Evolutionary conservation across 2,329 filamentous ascomycete species (phyloP).

Genomic region (Sphaerostilbella broomeana): DNA sequence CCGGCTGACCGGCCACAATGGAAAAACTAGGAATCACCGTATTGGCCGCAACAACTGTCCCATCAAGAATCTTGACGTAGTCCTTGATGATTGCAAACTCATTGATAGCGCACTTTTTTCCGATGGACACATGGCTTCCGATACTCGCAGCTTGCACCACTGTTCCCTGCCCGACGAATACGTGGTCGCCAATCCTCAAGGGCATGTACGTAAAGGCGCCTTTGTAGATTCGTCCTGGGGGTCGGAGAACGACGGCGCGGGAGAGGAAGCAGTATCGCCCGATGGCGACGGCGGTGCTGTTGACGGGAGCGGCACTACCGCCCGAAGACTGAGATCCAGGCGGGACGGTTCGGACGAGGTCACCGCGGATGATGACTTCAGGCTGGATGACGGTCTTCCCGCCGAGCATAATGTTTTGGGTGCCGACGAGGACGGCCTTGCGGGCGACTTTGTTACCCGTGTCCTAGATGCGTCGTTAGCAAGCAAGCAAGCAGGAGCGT

Average conservation of each 20-base stretch:
- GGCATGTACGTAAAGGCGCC: slow-evolving; percentile 77
- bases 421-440: slow-evolving; percentile 84
- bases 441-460: slow-evolving; percentile 98
- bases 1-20: slow-evolving; percentile 79
- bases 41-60: slow-evolving; percentile 72
- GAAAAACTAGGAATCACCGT: slow-evolving; percentile 93
- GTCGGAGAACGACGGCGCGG: slow-evolving; percentile 69
- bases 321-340: slow-evolving; percentile 30
- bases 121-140: slow-evolving; percentile 81
- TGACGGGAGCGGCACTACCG: slow-evolving; percentile 36
- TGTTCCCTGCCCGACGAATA: slow-evolving; percentile 71
- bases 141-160: slow-evolving; percentile 79
- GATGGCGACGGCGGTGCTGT: slow-evolving; percentile 70
- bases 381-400: slow-evolving; percentile 95
- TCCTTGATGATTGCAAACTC: slow-evolving; percentile 92
- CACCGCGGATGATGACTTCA: slow-evolving; percentile 88
- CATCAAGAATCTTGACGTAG: slow-evolving; percentile 80
- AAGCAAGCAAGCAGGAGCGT: slow-evolving; percentile 4
- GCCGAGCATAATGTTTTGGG: slow-evolving; percentile 94
- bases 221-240: slow-evolving; percentile 75
- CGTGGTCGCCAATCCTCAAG: slow-evolving; percentile 88
- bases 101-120: slow-evolving; percentile 67
- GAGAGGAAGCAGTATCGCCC: slow-evolving; percentile 89
- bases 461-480: slow-evolving; percentile 52
- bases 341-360: slow-evolving; percentile 60